These are phyloP conservation scores for Raffaelea arxii DNA, from an alignment of 2,329 filamentous ascomycete species.

Conservation along the genomic window DNA sequence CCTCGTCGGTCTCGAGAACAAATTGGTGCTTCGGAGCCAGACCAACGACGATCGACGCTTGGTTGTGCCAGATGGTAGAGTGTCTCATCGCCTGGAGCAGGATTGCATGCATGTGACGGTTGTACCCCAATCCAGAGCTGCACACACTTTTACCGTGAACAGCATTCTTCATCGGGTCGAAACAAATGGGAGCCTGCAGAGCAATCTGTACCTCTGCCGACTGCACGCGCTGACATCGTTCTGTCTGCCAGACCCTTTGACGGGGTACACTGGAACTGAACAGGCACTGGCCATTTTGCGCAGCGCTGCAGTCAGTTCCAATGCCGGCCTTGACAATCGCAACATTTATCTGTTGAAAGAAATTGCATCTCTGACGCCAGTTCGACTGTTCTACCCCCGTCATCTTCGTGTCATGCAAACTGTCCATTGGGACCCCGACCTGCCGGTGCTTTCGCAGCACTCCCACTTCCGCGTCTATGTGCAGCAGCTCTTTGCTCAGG, in stretches of 20 bases:
- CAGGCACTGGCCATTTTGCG: slow-evolving; percentile 36
- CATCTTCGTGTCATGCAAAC: slow-evolving; percentile 35
- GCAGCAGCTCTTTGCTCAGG: slow-evolving; percentile 22
- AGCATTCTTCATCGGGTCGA: slow-evolving; percentile 35
- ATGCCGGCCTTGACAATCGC: slow-evolving; percentile 25
- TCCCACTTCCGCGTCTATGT: slow-evolving; percentile 18
- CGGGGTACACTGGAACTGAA: slow-evolving; percentile 42
- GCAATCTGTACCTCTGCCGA: slow-evolving; percentile 39
- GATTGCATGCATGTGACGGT: slow-evolving; percentile 6
- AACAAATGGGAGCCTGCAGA: slow-evolving; percentile 39
- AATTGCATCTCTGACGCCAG: slow-evolving; percentile 32
- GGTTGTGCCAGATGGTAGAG: neutral
- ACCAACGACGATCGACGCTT: neutral
- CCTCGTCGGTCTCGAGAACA: slow-evolving; percentile 37
- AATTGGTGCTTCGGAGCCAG: slow-evolving; percentile 31
- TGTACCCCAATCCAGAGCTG: slow-evolving; percentile 1
- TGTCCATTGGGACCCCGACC: slow-evolving; percentile 23
- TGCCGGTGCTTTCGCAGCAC: neutral
- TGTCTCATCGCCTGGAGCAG: neutral
- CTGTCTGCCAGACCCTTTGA: slow-evolving; percentile 39
- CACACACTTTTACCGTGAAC: slow-evolving; percentile 40
- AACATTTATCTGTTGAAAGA: slow-evolving; percentile 24
- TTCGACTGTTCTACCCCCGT: slow-evolving; percentile 32
- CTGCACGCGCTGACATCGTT: slow-evolving; percentile 46
- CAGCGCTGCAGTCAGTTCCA: slow-evolving; percentile 39